A percentile compares a stretch with the other conserved stretches of the same genome.
phyloP scores from a whole-genome alignment of 139 green algal genomes.

The Micromonas commoda region DNA sequence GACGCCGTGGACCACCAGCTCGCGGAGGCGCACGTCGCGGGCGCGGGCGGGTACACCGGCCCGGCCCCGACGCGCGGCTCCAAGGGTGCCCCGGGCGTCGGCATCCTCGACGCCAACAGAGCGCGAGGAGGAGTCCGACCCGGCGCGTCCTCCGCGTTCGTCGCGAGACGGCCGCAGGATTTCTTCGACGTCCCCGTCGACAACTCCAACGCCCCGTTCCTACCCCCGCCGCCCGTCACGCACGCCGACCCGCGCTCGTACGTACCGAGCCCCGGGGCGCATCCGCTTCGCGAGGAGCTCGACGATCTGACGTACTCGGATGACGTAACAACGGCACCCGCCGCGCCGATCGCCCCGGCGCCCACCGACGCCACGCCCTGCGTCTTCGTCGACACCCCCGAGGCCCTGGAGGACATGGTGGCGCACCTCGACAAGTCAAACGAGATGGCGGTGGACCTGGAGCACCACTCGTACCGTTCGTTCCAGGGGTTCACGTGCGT shows the following conservation, averaged over 20 bases:
- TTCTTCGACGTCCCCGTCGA: neutral
- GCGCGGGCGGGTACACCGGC: neutral
- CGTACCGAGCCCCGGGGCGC: constrained; percentile 25
- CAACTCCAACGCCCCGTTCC: neutral
- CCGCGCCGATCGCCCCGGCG: constrained; percentile 26
- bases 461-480: constrained; percentile 72
- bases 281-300: constrained; percentile 55
- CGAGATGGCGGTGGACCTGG: constrained; percentile 81
- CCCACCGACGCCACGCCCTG: constrained; percentile 42
- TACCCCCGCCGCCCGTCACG: neutral
- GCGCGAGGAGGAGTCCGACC: neutral
- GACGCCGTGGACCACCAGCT: neutral
- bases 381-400: constrained; percentile 50
- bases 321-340: constrained; percentile 37
- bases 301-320: constrained; percentile 42
- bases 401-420: constrained; percentile 35
- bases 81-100: neutral
- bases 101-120: neutral
- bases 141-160: neutral
- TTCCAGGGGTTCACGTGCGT: constrained; percentile 86
- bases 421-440: neutral
- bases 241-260: constrained; percentile 3
- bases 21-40: neutral
- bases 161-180: neutral
- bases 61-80: neutral